phyloP scores from a whole-genome alignment of 257 asterid genomes.

The Solanum lignicaule region DNA sequence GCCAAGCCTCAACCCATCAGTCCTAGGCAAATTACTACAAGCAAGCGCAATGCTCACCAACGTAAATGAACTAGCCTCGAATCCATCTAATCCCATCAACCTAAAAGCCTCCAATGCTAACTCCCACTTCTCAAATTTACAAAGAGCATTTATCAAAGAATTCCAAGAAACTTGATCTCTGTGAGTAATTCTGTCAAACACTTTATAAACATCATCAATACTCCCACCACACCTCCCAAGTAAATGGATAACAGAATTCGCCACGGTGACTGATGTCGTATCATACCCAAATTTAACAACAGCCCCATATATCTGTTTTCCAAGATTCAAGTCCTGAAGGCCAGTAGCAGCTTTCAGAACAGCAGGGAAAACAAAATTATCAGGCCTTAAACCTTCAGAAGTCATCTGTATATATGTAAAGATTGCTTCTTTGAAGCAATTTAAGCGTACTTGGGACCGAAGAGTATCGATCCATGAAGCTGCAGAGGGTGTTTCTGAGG shows the following conservation, averaged over 20 bases:
- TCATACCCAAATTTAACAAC: conserved; percentile 48
- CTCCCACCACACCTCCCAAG: conserved; percentile 47
- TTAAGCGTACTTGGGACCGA: conserved; percentile 50
- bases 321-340: conserved; percentile 49
- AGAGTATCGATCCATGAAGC: conserved; percentile 54
- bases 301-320: conserved; percentile 59
- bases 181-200: conserved; percentile 64
- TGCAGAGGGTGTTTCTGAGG: conserved; percentile 24
- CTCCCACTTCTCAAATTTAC: conserved; percentile 68
- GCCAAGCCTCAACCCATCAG: conserved; percentile 60
- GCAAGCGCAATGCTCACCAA: conserved; percentile 71
- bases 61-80: conserved; percentile 63
- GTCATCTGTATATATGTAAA: conserved; percentile 53
- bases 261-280: conserved; percentile 47
- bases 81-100: conserved; percentile 44
- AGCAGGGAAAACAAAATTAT: conserved; percentile 69
- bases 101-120: conserved; percentile 59
- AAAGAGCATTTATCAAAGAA: conserved; percentile 59
- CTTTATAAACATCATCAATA: conserved; percentile 32
- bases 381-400: conserved; percentile 49
- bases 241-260: conserved; percentile 60
- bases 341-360: conserved; percentile 62
- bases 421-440: conserved; percentile 49
- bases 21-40: conserved; percentile 48
- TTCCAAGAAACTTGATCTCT: conserved; percentile 89